A percentile compares a stretch with the other conserved stretches of the same genome.
These are phyloP conservation scores for Endothia cerciana DNA, from an alignment of 2,329 filamentous ascomycete species.

Conservation along the genomic window DNA sequence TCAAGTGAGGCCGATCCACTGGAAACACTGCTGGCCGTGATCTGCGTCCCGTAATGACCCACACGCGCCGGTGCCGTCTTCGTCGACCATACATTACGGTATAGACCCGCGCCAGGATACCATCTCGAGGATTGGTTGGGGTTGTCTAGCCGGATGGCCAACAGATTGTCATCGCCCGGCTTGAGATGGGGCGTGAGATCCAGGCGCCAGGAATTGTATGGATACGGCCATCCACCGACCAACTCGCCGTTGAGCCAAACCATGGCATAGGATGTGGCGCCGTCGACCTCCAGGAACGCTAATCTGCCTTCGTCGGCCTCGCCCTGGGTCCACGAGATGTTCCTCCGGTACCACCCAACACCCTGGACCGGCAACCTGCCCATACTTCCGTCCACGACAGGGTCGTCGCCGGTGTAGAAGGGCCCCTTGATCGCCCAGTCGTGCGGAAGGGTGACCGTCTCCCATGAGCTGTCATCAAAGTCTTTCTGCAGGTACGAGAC, in stretches of 20 bases:
- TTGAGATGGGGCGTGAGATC: slow-evolving; percentile 50
- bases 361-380: slow-evolving; percentile 54
- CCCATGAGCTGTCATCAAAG: slow-evolving; percentile 46
- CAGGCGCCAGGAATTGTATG: slow-evolving; percentile 55
- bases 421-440: slow-evolving; percentile 55
- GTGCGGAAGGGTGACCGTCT: slow-evolving; percentile 48
- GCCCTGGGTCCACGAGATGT: slow-evolving; percentile 36
- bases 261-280: slow-evolving; percentile 55
- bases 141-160: slow-evolving; percentile 58
- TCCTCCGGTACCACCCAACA: slow-evolving; percentile 56
- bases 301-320: slow-evolving; percentile 41
- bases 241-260: slow-evolving; percentile 56
- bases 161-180: slow-evolving; percentile 42
- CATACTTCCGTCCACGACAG: slow-evolving; percentile 44
- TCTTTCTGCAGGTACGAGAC: slow-evolving; percentile 17
- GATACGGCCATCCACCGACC: slow-evolving; percentile 56
- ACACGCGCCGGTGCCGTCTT: slow-evolving; percentile 52
- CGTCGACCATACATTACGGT: slow-evolving; percentile 58
- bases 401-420: slow-evolving; percentile 42
- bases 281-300: slow-evolving; percentile 53
- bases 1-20: slow-evolving; percentile 48
- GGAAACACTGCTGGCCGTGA: slow-evolving; percentile 52
- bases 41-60: slow-evolving; percentile 52
- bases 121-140: slow-evolving; percentile 52
- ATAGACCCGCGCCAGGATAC: slow-evolving; percentile 59